phyloP scores from a whole-genome alignment of 2,329 filamentous ascomycete genomes.

The Endoconidiophora polonica region DNA sequence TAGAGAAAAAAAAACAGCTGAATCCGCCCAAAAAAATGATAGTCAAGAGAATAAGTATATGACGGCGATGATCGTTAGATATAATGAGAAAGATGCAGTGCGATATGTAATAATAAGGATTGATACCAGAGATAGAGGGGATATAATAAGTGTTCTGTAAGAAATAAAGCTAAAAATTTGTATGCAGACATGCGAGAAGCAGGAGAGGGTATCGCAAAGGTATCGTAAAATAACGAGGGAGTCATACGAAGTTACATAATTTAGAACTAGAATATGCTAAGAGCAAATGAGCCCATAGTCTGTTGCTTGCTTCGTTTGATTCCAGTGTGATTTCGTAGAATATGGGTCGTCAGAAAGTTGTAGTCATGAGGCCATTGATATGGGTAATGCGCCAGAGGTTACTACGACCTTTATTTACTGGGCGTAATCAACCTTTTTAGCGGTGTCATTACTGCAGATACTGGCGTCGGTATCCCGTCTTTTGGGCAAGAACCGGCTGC shows the following conservation, averaged over 20 bases:
- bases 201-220: too few relatives aligned
- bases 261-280: not conserved
- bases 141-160: too few relatives aligned
- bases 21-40: not conserved
- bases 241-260: not conserved
- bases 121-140: too few relatives aligned
- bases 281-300: not conserved
- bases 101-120: too few relatives aligned
- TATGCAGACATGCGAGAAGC: not conserved
- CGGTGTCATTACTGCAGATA: conserved; percentile 13
- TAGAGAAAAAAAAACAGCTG: conserved; percentile 1
- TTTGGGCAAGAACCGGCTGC: conserved; percentile 7
- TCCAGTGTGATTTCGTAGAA: too few relatives aligned
- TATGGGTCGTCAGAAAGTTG: too few relatives aligned
- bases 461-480: conserved; percentile 13
- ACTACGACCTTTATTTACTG: not conserved
- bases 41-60: not conserved
- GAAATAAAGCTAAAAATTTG: too few relatives aligned
- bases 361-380: not conserved
- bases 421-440: conserved; percentile 12
- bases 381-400: too few relatives aligned
- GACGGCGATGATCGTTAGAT: too few relatives aligned
- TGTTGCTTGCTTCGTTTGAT: too few relatives aligned
- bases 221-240: too few relatives aligned
- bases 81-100: too few relatives aligned